Conservation (phyloP, 2,329 filamentous ascomycete genomes). For the Cladosporium sp. region DNA sequence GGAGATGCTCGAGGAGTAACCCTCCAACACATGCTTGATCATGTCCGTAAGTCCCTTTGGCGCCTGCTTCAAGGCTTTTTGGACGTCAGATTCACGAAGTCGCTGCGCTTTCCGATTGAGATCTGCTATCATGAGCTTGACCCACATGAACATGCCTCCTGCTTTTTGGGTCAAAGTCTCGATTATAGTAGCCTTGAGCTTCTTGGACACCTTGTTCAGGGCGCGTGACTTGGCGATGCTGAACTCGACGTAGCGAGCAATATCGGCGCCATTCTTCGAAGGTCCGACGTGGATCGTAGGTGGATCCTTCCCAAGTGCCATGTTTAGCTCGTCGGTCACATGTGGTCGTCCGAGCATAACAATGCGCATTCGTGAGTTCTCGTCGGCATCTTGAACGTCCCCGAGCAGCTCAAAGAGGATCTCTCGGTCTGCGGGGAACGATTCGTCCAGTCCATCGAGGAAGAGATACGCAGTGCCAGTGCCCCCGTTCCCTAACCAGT, state of each 20-base stretch:
- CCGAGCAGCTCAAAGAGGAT: no score
- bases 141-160: conserved; percentile 53
- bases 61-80: conserved; percentile 38
- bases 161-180: conserved; percentile 46
- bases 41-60: conserved; percentile 49
- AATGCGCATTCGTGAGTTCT: no score
- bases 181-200: conserved; percentile 40
- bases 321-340: no score
- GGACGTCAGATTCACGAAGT: conserved; percentile 33
- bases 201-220: conserved; percentile 41
- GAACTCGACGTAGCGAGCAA: conserved; percentile 46
- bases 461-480: no score
- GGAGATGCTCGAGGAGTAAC: conserved; percentile 37
- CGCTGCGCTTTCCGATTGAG: conserved; percentile 42
- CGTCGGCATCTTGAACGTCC: no score
- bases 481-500: conserved; percentile 35
- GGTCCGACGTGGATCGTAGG: no score
- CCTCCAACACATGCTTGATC: conserved; percentile 45
- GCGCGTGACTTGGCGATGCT: conserved; percentile 46
- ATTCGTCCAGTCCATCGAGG: no score
- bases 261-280: conserved; percentile 36
- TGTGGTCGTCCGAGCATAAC: no score
- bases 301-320: no score
- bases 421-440: no score
- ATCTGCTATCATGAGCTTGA: conserved; percentile 56